Conservation (phyloP, 2,329 filamentous ascomycete genomes). For the Whalleya microplaca region DNA sequence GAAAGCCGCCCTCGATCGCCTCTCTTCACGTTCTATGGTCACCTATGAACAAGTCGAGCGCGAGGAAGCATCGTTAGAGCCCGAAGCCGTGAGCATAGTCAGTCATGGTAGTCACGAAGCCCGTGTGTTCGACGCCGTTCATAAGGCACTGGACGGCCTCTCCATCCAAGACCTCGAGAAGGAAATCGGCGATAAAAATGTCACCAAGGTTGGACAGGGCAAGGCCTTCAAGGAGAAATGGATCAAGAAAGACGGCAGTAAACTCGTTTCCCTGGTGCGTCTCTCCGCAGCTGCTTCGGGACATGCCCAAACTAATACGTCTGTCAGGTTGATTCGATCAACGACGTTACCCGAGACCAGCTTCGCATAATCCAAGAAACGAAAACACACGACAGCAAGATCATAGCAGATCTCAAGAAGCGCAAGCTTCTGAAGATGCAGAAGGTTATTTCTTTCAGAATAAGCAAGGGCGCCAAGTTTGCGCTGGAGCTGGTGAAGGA, state of each 20-base stretch:
- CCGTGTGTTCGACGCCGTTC: constrained; percentile 77
- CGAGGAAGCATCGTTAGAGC: constrained; percentile 76
- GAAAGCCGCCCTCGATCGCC: constrained; percentile 86
- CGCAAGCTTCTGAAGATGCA: constrained; percentile 84
- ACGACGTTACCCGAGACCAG: constrained; percentile 77
- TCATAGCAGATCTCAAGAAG: constrained; percentile 83
- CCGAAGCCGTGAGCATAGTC: constrained; percentile 73
- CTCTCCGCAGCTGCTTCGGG: neutral
- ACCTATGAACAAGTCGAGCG: constrained; percentile 81
- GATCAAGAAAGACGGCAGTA: constrained; percentile 58
- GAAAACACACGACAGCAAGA: constrained; percentile 74
- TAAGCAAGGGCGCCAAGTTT: constrained; percentile 85
- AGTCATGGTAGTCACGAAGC: constrained; percentile 80
- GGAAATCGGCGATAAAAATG: constrained; percentile 72
- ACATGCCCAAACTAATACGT: constrained; percentile 1
- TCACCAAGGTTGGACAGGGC: constrained; percentile 84
- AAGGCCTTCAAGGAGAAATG: constrained; percentile 87
- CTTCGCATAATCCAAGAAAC: constrained; percentile 74
- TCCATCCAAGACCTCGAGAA: constrained; percentile 75
- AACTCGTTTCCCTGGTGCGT: constrained; percentile 49
- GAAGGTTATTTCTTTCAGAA: constrained; percentile 84
- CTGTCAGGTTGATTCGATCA: constrained; percentile 68
- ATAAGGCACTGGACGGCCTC: constrained; percentile 75
- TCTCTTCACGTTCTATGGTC: constrained; percentile 84
- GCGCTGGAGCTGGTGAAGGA: constrained; percentile 87